Percentiles rank a stretch among this genome's conserved stretches.
These are phyloP conservation scores for Nitzschia sp. DNA, from an alignment of 108 stramenopile genomes.

Conservation along the genomic window DNA sequence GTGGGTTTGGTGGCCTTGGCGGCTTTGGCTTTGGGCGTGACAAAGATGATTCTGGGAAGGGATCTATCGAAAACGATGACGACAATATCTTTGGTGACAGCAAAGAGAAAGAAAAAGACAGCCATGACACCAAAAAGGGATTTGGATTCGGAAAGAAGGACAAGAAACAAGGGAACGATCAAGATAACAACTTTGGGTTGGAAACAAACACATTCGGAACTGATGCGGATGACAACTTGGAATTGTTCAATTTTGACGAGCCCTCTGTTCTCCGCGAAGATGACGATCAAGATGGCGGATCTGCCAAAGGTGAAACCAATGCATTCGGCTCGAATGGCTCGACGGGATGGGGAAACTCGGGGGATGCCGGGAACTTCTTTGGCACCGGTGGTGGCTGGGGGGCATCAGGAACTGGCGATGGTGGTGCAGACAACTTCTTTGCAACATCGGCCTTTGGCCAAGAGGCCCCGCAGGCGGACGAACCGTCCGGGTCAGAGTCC, in stretches of 20 bases:
- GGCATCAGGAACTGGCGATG: slow-evolving; percentile 2
- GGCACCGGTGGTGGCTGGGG: slow-evolving; percentile 26
- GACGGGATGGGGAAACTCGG: slow-evolving; percentile 25
- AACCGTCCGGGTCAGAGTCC: slow-evolving; percentile 7
- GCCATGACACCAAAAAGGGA: slow-evolving; percentile 26
- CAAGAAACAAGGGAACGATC: slow-evolving; percentile 5
- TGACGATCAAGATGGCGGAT: slow-evolving; percentile 19
- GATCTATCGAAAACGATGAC: slow-evolving; percentile 8
- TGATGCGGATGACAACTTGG: slow-evolving; percentile 13
- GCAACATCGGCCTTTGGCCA: slow-evolving; percentile 9
- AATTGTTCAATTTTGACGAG: slow-evolving; percentile 33
- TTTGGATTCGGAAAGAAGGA: slow-evolving; percentile 34
- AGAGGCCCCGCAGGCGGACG: slow-evolving; percentile 7
- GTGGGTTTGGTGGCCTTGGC: too few relatives aligned
- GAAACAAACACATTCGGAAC: slow-evolving; percentile 17
- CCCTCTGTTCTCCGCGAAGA: slow-evolving; percentile 24
- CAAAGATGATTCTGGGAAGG: slow-evolving; percentile 21
- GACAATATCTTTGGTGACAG: slow-evolving; percentile 2
- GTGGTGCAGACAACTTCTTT: slow-evolving; percentile 32
- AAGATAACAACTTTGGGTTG: slow-evolving; percentile 21
- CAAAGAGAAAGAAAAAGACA: slow-evolving; percentile 14
- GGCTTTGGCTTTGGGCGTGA: slow-evolving; percentile 16
- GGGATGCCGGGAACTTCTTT: slow-evolving; percentile 23
- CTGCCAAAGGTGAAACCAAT: slow-evolving; percentile 11
- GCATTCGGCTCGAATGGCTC: slow-evolving; percentile 12